phyloP scores from a whole-genome alignment of 2,329 filamentous ascomycete species.

The Coleophoma eucalyptorum region DNA sequence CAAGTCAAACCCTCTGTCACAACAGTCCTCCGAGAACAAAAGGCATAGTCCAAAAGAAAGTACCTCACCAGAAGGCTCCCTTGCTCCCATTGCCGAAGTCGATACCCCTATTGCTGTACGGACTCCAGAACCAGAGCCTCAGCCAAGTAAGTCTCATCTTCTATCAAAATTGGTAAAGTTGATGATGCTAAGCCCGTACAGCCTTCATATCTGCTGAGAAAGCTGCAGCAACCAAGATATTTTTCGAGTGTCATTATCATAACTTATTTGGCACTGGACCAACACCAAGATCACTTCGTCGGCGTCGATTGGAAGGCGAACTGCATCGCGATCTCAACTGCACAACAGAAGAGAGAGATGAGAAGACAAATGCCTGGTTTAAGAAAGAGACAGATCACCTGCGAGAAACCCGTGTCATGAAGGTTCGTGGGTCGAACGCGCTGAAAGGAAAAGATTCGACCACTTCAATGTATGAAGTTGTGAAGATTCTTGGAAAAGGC shows the following conservation, averaged over 20 bases:
- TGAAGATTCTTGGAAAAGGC: slow-evolving; percentile 85
- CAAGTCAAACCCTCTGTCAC: slow-evolving; percentile 19
- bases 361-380: slow-evolving; percentile 55
- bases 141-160: slow-evolving; percentile 19
- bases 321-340: slow-evolving; percentile 45
- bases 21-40: slow-evolving; percentile 24
- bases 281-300: slow-evolving; percentile 57
- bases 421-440: slow-evolving; percentile 47
- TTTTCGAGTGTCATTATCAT: slow-evolving; percentile 81
- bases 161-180: neutral
- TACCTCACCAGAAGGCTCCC: slow-evolving; percentile 15
- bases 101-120: slow-evolving; percentile 2
- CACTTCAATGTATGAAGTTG: slow-evolving; percentile 68
- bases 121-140: slow-evolving; percentile 10
- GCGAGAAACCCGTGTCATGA: slow-evolving; percentile 68
- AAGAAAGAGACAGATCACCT: slow-evolving; percentile 70
- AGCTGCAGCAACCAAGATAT: slow-evolving; percentile 77
- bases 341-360: slow-evolving; percentile 44
- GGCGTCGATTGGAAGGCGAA: slow-evolving; percentile 57
- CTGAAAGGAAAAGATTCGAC: slow-evolving; percentile 40
- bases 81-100: slow-evolving; percentile 24
- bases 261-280: slow-evolving; percentile 52
- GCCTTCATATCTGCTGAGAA: slow-evolving; percentile 64
- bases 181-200: slow-evolving; percentile 1
- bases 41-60: slow-evolving; percentile 12